Evolutionary conservation across 225 moss, liverwort and hornwort species (phyloP), one percentile per base, ranked within the genome.

Genomic region (Physcomitrellopsis africana): DNA sequence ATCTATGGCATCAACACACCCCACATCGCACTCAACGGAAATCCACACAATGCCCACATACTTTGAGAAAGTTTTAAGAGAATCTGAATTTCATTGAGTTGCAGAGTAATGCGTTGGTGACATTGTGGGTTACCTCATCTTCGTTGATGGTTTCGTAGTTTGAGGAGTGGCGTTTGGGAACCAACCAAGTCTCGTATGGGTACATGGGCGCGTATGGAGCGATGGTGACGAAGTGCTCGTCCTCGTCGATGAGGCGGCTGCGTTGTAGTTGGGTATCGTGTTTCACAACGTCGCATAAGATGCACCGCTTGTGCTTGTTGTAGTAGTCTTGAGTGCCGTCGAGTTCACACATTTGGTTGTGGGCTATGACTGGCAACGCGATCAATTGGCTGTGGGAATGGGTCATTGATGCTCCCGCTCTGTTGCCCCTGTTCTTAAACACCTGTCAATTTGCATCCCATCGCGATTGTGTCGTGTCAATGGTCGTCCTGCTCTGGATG

Each of bases 321-420:
- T 83, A 89, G 77, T 85, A 90, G 0, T 51, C 76, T 60, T 84
- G 80, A 10, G 88, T 61, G 44, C 93, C 93, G 9, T 16, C 56
- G 12, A 91, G 60, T 60, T 93, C 91, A 23, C 83, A 88, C 60
- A 82, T 67, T 63, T 72, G 81, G 48, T 85, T 88, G 58, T 84
- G 85, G 22, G 93, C 77, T 53, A 91, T 7, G 46, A 95, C 69
- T 24, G 95, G 95, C 18, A 95, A 80, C 19, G 83, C 88, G 12
- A 95, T 91, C 23, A 95, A 70, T 74, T 95, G 95, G 67, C 95
- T 95, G 81, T 95, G 95, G 1, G 93, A 86, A 72, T 95, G 93
- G 17, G 89, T 82, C 93, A 95, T 91, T 14, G 95, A 95, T 22
- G 95, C 95, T 9, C 95, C 95, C 42, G 95, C 95, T 72, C 88